Base-by-base conservation (phyloP, 2,329 filamentous ascomycete species). In the Scedosporium minutisporum region DNA sequence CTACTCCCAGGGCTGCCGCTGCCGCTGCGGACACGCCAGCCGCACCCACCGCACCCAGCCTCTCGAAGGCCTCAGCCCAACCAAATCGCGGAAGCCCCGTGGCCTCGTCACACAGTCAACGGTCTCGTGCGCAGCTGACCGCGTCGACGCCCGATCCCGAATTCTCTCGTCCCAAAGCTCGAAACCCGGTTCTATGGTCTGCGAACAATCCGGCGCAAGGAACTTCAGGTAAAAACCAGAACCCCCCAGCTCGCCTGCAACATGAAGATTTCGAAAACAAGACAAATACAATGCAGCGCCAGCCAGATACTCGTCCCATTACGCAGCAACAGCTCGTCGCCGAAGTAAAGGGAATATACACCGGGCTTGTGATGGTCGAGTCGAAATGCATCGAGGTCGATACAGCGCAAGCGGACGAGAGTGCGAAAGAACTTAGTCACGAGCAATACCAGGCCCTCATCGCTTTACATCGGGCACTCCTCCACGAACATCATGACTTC, bases 401-500 rank as follows among this genome's bases (percentile, higher is more conserved):
- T 67, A 86, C 84, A 7, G 80, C 83, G 0, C 82, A 80, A 3
- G 46, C 44, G 1, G 76, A 75, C 0, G 75, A 77, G 1, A 68
- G 75, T 0, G 72, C 76, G 2, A 72, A 71, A 0, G 77, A 78
- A 16, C 71, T 87, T 0, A 85, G 78, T 25, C 77, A 82, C 48
- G 86, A 93, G 61, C 89, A 96, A 68, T 96, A 90, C 89, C 89
- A 96, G 66, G 88, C 90, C 0, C 74, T 97, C 0, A 91, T 96
- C 51, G 87, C 88, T 0, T 72, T 97, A 0, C 93, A 97, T 67
- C 80, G 90, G 0, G 95, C 91, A 0, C 72, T 96, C 0, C 75
- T 96, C 0, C 86, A 95, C 65, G 91, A 96, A 64, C 89, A 93
- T 63, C 88, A 93, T 64, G 90, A 93, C 65, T 93, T 93, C 68